Conservation (phyloP, 148 eudicot species). For the Chenopodium suecicum region DNA sequence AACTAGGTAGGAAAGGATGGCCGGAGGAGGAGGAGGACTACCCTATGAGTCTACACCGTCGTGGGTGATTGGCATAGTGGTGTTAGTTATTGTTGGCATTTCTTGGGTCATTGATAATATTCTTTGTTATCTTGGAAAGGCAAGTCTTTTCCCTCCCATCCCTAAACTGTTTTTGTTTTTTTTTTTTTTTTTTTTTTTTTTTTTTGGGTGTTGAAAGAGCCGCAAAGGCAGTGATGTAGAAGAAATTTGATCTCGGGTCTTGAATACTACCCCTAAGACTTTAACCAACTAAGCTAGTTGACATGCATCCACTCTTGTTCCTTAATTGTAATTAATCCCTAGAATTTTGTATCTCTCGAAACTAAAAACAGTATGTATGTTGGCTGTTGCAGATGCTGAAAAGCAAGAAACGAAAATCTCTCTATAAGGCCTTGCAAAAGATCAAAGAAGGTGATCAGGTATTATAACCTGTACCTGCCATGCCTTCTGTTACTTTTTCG, state of each 20-base stretch:
- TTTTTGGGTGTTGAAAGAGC: no score
- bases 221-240: no score
- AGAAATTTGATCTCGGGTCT: no score
- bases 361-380: neutral
- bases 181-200: no score
- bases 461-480: neutral
- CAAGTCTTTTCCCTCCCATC: neutral
- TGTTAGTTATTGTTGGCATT: slow-evolving; percentile 27
- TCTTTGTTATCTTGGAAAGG: slow-evolving; percentile 23
- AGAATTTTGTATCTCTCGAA: neutral
- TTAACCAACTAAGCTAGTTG: no score
- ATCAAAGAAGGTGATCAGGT: slow-evolving; percentile 32
- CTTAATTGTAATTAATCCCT: neutral
- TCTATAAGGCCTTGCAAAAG: slow-evolving; percentile 25
- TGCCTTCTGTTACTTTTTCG: neutral
- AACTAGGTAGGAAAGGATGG: slow-evolving; percentile 3
- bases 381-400: slow-evolving; percentile 18
- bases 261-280: no score
- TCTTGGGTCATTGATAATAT: slow-evolving; percentile 29
- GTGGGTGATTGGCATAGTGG: slow-evolving; percentile 32
- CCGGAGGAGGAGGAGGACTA: slow-evolving; percentile 32
- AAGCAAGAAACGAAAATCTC: slow-evolving; percentile 23
- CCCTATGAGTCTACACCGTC: slow-evolving; percentile 29
- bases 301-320: no score
- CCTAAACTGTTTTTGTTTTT: neutral